Evolutionary conservation across 768 basidiomycete genomes (phyloP), one percentile per base, ranked within the genome.

Genomic region (Boletus edulis): DNA sequence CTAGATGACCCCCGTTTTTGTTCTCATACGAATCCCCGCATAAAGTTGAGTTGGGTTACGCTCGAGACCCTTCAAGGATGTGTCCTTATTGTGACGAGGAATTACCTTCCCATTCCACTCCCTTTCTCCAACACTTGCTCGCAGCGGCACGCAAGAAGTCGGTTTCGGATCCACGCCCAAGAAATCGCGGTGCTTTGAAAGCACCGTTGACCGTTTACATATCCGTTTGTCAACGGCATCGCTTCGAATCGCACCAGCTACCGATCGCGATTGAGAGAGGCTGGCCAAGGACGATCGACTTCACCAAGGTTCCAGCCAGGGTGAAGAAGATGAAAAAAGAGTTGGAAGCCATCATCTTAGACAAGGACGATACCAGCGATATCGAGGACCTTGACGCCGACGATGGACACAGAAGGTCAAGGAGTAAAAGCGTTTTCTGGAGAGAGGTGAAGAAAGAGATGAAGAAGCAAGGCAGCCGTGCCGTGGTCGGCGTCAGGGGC

Each of bases 61-160:
- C 67, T 18, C 72, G 76, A 7, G 89, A 93, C 60, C 89, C 89
- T 12, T 76, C 74, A 7, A 84, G 76, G 2, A 71, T 92, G 3
- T 94, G 91, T 64, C 90, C 91, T 0, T 94, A 86, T 67, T 94
- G 91, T 58, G 91, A 94, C 61, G 78, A 81, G 18, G 78, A 74
- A 1, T 75, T 92, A 12, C 92, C 91, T 1, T 55, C 74, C 2
- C 70, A 75, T 4, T 86, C 86, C 5, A 87, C 89, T 0, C 79
- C 83, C 2, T 71, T 78, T 22, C 75, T 93, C 31, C 62, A 63
- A n/a, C 72, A 72, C 6, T 74, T 94, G 18, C 74, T 92, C 13
- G 68, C 73, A 2, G 68, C 72, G 2, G 81, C 84, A 2, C 73
- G 72, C 43, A 73, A 73, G 37, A 84, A 81, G 62, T 87, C 91